Conservation (phyloP, 2,329 filamentous ascomycete species). For the Arthrobotrys sphaeroides region DNA sequence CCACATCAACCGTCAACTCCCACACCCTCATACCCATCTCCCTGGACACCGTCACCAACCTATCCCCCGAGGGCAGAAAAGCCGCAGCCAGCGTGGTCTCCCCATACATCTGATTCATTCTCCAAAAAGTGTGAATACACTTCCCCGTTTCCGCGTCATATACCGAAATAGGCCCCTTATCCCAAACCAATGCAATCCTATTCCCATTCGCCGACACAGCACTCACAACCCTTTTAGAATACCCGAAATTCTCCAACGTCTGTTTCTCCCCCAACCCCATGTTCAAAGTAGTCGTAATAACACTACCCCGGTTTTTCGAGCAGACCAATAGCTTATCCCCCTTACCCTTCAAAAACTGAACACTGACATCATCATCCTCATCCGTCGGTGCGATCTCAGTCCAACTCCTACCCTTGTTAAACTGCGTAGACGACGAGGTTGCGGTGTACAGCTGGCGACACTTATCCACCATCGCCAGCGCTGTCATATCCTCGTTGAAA, state of each 20-base stretch:
- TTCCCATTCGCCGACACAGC: background rate
- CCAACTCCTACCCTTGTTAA: background rate
- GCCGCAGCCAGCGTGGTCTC: background rate
- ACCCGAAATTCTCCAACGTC: background rate
- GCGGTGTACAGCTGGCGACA: background rate
- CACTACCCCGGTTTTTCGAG: background rate
- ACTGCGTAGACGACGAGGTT: background rate
- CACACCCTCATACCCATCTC: background rate
- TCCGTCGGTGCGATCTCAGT: background rate
- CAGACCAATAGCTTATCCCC: background rate
- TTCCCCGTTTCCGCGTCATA: background rate
- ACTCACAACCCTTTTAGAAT: background rate
- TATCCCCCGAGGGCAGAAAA: background rate
- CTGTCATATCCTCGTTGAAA: background rate
- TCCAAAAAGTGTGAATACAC: background rate
- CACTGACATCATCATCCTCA: background rate
- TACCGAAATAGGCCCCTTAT: background rate
- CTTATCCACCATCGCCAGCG: background rate
- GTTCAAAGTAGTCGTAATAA: background rate
- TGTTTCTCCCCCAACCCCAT: background rate
- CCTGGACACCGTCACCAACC: slow-evolving; percentile 10
- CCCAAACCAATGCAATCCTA: background rate
- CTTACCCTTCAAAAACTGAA: background rate
- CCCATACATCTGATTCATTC: background rate
- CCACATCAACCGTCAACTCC: background rate